Evolutionary conservation across 805 yeast species (phyloP).

Genomic region (Metschnikowia lochheadii): DNA sequence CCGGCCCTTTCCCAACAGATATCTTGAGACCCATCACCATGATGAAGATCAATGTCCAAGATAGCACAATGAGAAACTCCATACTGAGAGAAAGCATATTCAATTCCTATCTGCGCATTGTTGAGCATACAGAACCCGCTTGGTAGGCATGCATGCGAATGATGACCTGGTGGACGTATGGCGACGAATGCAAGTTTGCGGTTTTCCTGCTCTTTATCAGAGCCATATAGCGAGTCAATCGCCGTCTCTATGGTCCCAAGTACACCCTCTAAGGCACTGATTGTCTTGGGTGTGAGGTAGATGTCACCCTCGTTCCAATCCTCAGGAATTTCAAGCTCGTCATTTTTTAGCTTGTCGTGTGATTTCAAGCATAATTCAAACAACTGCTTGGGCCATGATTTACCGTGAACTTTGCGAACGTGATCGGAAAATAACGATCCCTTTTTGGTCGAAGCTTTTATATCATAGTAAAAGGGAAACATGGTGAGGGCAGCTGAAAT

Average conservation of each 20-base stretch:
- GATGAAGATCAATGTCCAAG: slow-evolving; percentile 79
- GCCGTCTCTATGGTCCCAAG: slow-evolving; percentile 73
- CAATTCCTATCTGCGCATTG: slow-evolving; percentile 77
- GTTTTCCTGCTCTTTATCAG: slow-evolving; percentile 18
- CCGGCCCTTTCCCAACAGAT: slow-evolving; percentile 80
- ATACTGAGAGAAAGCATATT: slow-evolving; percentile 62
- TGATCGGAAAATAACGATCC: slow-evolving; percentile 53
- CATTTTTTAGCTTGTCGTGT: slow-evolving; percentile 47
- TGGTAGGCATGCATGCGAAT: slow-evolving; percentile 77
- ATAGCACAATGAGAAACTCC: slow-evolving; percentile 77
- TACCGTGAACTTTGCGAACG: slow-evolving; percentile 68
- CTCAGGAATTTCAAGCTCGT: slow-evolving; percentile 69
- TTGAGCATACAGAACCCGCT: slow-evolving; percentile 80
- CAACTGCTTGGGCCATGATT: slow-evolving; percentile 63
- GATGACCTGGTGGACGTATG: slow-evolving; percentile 84
- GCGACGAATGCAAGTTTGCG: slow-evolving; percentile 56
- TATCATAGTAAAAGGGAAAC: slow-evolving; percentile 55
- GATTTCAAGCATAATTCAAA: slow-evolving; percentile 56
- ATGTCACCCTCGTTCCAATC: slow-evolving; percentile 84
- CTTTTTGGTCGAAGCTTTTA: slow-evolving; percentile 44
- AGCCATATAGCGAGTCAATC: slow-evolving; percentile 44
- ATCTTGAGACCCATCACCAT: slow-evolving; percentile 88
- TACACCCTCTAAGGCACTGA: slow-evolving; percentile 71
- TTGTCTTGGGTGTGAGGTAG: slow-evolving; percentile 60
- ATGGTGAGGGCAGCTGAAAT: slow-evolving; percentile 68